Percentiles rank a stretch among this genome's conserved stretches.
These are phyloP conservation scores for Fragaria ananassa DNA, from an alignment of 306 rosid species.

Conservation along the genomic window DNA sequence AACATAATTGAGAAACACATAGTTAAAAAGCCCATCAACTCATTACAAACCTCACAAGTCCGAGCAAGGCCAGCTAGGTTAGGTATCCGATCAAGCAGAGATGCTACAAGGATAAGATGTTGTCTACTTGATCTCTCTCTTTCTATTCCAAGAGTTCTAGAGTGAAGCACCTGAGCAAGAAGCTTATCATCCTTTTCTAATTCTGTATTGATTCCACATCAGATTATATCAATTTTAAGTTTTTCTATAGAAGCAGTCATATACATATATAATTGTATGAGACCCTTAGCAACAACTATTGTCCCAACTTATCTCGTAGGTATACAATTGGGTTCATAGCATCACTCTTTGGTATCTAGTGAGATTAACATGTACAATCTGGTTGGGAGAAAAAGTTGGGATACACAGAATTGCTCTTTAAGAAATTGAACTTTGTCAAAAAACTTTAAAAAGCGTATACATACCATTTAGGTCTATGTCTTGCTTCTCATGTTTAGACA, in stretches of 20 bases:
- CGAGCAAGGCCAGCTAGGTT: slow-evolving; percentile 96
- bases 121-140: slow-evolving; percentile 59
- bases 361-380: not conserved
- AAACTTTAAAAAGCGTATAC: slow-evolving; percentile 17
- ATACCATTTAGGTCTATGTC: slow-evolving; percentile 48
- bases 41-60: slow-evolving; percentile 73
- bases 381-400: not conserved
- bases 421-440: not conserved
- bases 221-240: slow-evolving; percentile 12
- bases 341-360: not conserved
- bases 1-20: not conserved
- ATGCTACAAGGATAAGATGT: slow-evolving; percentile 68
- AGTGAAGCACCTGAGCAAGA: slow-evolving; percentile 64
- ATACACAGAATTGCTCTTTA: not conserved
- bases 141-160: slow-evolving; percentile 61
- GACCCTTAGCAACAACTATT: not conserved
- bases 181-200: slow-evolving; percentile 83
- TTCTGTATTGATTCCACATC: slow-evolving; percentile 44
- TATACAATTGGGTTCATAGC: not conserved
- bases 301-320: not conserved
- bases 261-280: not conserved
- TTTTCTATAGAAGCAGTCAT: not conserved
- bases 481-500: slow-evolving; percentile 57
- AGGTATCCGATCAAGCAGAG: slow-evolving; percentile 93
- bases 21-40: not conserved